Conservation (phyloP, 257 asterid genomes). For the Scutellaria minor region DNA sequence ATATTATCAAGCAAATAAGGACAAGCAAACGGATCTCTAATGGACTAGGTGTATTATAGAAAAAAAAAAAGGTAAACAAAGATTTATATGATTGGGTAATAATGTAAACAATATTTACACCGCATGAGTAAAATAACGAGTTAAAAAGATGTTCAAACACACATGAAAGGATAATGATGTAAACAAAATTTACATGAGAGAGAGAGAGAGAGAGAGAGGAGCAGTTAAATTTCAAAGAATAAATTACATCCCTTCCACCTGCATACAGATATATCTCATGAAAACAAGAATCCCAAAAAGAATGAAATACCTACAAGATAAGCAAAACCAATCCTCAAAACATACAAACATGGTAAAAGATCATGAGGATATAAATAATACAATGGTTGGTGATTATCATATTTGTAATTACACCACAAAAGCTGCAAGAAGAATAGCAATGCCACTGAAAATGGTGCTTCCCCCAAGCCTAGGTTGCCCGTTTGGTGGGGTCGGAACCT, state of each 20-base stretch:
- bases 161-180: neutral
- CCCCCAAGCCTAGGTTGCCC: slow-evolving; percentile 59
- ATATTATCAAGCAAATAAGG: too few relatives aligned
- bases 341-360: slow-evolving; percentile 17
- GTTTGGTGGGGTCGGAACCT: slow-evolving; percentile 48
- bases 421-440: slow-evolving; percentile 54
- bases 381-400: slow-evolving; percentile 7
- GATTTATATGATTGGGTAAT: too few relatives aligned
- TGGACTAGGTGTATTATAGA: too few relatives aligned
- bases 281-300: slow-evolving; percentile 1
- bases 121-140: too few relatives aligned
- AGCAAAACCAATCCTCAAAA: slow-evolving; percentile 17
- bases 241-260: slow-evolving; percentile 24
- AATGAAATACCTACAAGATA: slow-evolving; percentile 14
- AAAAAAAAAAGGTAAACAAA: too few relatives aligned
- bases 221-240: neutral
- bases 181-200: slow-evolving; percentile 28
- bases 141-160: neutral
- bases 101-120: too few relatives aligned
- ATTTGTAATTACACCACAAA: slow-evolving; percentile 33
- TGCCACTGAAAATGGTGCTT: slow-evolving; percentile 43
- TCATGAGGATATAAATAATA: slow-evolving; percentile 26
- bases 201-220: slow-evolving; percentile 13
- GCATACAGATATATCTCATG: neutral
- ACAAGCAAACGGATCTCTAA: too few relatives aligned